These are phyloP conservation scores for Knoxia roxburghii DNA, from an alignment of 257 asterid species.

Conservation along the genomic window DNA sequence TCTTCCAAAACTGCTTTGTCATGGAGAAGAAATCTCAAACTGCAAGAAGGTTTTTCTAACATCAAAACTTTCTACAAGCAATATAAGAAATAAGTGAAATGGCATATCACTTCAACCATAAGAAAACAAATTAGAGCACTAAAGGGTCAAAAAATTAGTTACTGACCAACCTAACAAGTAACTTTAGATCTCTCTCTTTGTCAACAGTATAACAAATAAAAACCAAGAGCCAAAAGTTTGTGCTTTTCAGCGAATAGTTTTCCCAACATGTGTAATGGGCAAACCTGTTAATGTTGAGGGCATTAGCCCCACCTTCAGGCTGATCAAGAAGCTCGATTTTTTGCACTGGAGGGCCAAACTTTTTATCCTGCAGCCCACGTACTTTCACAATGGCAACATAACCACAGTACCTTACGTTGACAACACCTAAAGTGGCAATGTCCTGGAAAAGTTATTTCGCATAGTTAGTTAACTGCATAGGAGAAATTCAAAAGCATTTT, in stretches of 20 bases:
- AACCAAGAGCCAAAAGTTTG: neutral
- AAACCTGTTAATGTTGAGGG: conserved; percentile 93
- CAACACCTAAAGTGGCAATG: conserved; percentile 77
- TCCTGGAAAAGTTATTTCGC: conserved; percentile 49
- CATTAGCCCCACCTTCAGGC: conserved; percentile 96
- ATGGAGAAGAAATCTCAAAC: conserved; percentile 87
- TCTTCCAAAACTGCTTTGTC: conserved; percentile 45
- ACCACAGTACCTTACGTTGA: conserved; percentile 72
- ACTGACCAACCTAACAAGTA: too few species aligned
- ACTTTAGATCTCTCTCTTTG: too few species aligned
- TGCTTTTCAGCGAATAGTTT: neutral
- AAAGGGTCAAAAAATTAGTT: neutral
- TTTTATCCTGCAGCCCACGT: conserved; percentile 45
- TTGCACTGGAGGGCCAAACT: conserved; percentile 37
- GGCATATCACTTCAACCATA: neutral
- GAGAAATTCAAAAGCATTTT: neutral
- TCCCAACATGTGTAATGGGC: neutral
- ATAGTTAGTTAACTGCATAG: neutral
- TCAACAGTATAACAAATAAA: neutral
- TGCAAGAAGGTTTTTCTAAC: conserved; percentile 38
- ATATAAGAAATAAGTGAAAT: conserved; percentile 11
- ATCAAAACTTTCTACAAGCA: conserved; percentile 2
- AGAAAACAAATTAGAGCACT: conserved; percentile 6
- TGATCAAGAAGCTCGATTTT: conserved; percentile 73
- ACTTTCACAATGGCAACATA: conserved; percentile 80